Evolutionary conservation across 2,329 filamentous ascomycete species (phyloP), one percentile per base, ranked within the genome.

Genomic region (Celoporthe dispersa): DNA sequence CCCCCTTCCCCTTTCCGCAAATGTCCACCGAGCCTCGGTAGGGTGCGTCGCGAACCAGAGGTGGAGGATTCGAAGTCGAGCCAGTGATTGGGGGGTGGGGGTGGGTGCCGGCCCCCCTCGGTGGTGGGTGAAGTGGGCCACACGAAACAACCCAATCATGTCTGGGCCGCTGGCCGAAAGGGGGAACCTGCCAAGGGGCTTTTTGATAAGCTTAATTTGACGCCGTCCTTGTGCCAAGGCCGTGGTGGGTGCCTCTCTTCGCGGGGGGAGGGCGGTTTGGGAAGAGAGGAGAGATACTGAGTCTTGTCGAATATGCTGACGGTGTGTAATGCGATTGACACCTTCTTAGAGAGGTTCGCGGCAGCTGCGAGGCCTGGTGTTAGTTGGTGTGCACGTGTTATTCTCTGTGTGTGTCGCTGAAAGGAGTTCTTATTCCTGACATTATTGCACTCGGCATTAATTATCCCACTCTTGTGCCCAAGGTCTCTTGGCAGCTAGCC

Each of bases 151-250:
- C n/a, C 60, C 60, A 62, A 62, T 62, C 60, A 62, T 25, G 60
- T 41, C 37, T 28, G n/a, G n/a, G 57, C 33, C 31, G 19, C 31
- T 25, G 57, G 57, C 57, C 57, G 1, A 31, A 62, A 44, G 37
- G 37, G 60, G 37, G 35, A 62, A 44, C 31, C 60, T 28, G 60
- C 60, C 25, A 62, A 44, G 60, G 60, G 37, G 37, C 22, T 60
- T 37, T 60, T 37, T 60, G 57, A 62, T 39, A 37, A 62, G 60
- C 60, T 62, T 62, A 62, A 19, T 62, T 62, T 62, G 60, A 62
- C 60, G 60, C n/a, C 60, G 60, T 41, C 11, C 33, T 39, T 62
- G 37, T 44, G 60, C 60, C 60, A 62, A 62, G 60, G 60, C 60
- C 60, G 37, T 44, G 37, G 37, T 62, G 59, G 35, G 25, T 61